Evolutionary conservation across 2,329 filamentous ascomycete species (phyloP).

Genomic region (Tolypocladium sp.): DNA sequence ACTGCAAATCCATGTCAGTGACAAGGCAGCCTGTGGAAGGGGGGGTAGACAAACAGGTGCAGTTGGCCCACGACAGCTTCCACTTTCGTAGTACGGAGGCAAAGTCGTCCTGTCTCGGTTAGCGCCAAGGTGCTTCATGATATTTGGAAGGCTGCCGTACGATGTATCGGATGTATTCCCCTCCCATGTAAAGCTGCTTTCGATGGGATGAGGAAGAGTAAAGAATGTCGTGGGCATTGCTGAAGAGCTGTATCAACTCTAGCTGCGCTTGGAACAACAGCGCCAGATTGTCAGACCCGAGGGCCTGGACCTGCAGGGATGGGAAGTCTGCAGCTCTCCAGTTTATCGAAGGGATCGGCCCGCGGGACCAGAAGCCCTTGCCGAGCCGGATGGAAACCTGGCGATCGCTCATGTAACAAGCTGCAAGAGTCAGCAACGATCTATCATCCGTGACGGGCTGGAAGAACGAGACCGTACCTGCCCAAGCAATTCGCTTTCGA

Average conservation of each 20-base stretch:
- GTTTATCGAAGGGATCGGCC: constrained; percentile 57
- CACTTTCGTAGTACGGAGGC: constrained; percentile 58
- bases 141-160: constrained; percentile 6
- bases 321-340: constrained; percentile 59
- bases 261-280: constrained; percentile 63
- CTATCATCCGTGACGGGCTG: not conserved
- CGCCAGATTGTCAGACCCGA: constrained; percentile 57
- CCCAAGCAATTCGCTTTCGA: constrained; percentile 60
- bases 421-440: constrained; percentile 12
- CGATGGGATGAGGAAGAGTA: constrained; percentile 64
- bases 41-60: constrained; percentile 42
- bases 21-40: not conserved
- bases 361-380: constrained; percentile 65
- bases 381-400: constrained; percentile 63
- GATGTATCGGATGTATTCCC: constrained; percentile 66
- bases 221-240: constrained; percentile 64
- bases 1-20: constrained; percentile 22
- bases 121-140: too few species aligned
- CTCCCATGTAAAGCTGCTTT: constrained; percentile 60
- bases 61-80: constrained; percentile 60
- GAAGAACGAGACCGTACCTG: constrained; percentile 25
- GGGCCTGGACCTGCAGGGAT: constrained; percentile 47
- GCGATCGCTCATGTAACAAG: constrained; percentile 58
- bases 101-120: constrained; percentile 47
- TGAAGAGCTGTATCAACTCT: constrained; percentile 63